phyloP scores from a whole-genome alignment of 2,329 filamentous ascomycete species.

The Parastagonospora avenae region DNA sequence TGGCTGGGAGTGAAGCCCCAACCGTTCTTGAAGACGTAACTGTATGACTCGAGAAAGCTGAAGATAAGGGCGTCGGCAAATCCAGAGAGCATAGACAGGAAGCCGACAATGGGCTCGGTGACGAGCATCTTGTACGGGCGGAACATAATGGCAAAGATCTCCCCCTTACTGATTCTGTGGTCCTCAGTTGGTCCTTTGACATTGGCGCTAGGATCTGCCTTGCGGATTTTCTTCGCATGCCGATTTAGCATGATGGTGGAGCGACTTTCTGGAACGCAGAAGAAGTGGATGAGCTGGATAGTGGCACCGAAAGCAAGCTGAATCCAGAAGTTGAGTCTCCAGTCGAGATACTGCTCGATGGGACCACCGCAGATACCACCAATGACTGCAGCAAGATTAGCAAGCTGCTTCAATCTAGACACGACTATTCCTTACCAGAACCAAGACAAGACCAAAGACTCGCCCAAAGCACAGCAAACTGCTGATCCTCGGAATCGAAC shows the following conservation, averaged over 20 bases:
- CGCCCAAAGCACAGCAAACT: constrained; percentile 68
- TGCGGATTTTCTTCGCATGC: constrained; percentile 75
- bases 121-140: constrained; percentile 75
- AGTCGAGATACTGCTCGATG: constrained; percentile 67
- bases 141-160: constrained; percentile 57
- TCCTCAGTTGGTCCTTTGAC: constrained; percentile 74
- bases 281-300: constrained; percentile 68
- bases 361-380: constrained; percentile 82
- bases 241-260: constrained; percentile 75
- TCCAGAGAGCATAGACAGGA: constrained; percentile 71
- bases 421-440: constrained; percentile 56
- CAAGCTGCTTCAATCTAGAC: not conserved
- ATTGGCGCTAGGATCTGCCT: constrained; percentile 50
- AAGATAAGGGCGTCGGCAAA: constrained; percentile 79
- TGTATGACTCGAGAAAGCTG: constrained; percentile 74
- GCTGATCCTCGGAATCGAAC: constrained; percentile 63
- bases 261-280: constrained; percentile 76
- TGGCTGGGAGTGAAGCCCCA: constrained; percentile 65
- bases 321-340: constrained; percentile 81
- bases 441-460: constrained; percentile 67
- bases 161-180: constrained; percentile 40
- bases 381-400: constrained; percentile 66
- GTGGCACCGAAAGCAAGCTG: constrained; percentile 77
- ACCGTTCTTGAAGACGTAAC: constrained; percentile 65
- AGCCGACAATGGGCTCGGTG: constrained; percentile 74